Conservation (phyloP, 345 rosid genomes). For the Citrus sinensis region DVS_A1.0 CM039162.1:24719001-24719500, state of each 20-base stretch:
- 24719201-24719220: slow-evolving; percentile 22
- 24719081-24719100: slow-evolving; percentile 25
- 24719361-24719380: slow-evolving; percentile 86
- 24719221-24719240: slow-evolving; percentile 33
- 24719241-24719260: slow-evolving; percentile 36
- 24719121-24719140: slow-evolving; percentile 28
- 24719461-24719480: slow-evolving; percentile 82
- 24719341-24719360: slow-evolving; percentile 89
- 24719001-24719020: slow-evolving; percentile 28
- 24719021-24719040: slow-evolving; percentile 31
- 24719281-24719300: slow-evolving; percentile 40
- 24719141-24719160: slow-evolving; percentile 27
- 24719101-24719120: slow-evolving; percentile 30
- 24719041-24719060: slow-evolving; percentile 35
- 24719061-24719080: slow-evolving; percentile 26
- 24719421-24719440: slow-evolving; percentile 89
- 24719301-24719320: slow-evolving; percentile 56
- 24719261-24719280: slow-evolving; percentile 32
- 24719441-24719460: slow-evolving; percentile 96
- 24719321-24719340: slow-evolving; percentile 74
- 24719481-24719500: slow-evolving; percentile 54
- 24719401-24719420: slow-evolving; percentile 90
- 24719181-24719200: slow-evolving; percentile 10
- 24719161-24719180: slow-evolving; percentile 27
- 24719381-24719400: slow-evolving; percentile 77